phyloP scores from a whole-genome alignment of 495 filamentous ascomycete genomes.

The Neurospora sp. region DNA sequence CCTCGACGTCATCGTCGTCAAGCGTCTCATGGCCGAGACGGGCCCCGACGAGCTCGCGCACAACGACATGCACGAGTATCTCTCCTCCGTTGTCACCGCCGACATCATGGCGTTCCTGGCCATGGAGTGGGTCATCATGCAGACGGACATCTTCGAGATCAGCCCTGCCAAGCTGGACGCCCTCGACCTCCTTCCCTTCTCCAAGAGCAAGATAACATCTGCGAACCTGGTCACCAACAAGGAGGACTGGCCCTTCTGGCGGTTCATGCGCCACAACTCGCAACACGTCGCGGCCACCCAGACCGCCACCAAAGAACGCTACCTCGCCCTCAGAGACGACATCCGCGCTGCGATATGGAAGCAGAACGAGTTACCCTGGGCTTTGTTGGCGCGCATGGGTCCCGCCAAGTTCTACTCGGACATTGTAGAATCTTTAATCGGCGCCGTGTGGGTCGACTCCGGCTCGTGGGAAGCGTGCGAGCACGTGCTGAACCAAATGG shows the following conservation, averaged over 20 bases:
- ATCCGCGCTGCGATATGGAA: slow-evolving; percentile 42
- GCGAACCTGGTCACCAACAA: slow-evolving; percentile 4
- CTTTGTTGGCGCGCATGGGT: slow-evolving; percentile 50
- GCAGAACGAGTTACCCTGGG: slow-evolving; percentile 60
- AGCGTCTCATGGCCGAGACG: slow-evolving; percentile 23
- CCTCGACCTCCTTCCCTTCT: slow-evolving; percentile 11
- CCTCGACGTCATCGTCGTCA: slow-evolving; percentile 67
- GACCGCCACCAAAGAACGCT: slow-evolving; percentile 33
- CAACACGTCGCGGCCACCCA: slow-evolving; percentile 33
- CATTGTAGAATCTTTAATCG: slow-evolving; percentile 70
- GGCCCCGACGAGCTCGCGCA: slow-evolving; percentile 41
- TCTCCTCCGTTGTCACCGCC: slow-evolving; percentile 70
- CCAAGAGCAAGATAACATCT: neutral
- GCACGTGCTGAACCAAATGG: slow-evolving; percentile 49
- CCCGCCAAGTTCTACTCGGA: slow-evolving; percentile 81
- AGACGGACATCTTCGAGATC: slow-evolving; percentile 21
- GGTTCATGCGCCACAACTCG: slow-evolving; percentile 54
- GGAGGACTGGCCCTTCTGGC: slow-evolving; percentile 46
- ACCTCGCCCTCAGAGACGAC: slow-evolving; percentile 35
- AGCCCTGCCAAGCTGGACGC: neutral
- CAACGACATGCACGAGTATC: slow-evolving; percentile 61
- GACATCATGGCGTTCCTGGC: slow-evolving; percentile 82
- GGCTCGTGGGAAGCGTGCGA: slow-evolving; percentile 49
- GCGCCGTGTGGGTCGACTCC: slow-evolving; percentile 79
- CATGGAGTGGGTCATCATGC: slow-evolving; percentile 41